Evolutionary conservation across 2,329 filamentous ascomycete species (phyloP), one percentile per base, ranked within the genome.

Genomic region (Aspergillus nomiae): DNA sequence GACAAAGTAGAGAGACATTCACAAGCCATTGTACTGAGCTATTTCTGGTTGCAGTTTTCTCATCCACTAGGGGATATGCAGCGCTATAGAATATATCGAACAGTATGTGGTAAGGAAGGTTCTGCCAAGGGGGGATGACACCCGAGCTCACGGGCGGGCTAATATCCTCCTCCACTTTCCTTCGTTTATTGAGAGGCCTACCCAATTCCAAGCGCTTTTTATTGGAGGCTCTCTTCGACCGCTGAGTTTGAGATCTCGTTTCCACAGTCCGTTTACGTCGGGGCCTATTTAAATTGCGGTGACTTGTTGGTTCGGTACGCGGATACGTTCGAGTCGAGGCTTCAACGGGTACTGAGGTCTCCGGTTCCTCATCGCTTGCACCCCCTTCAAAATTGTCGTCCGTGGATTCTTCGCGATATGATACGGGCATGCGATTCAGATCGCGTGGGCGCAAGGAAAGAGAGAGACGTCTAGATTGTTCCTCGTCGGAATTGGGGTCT

Each of bases 61-160:
- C 70, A 69, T 83, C 69, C 19, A 84, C 81, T 19, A 90, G 78
- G 4, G 87, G 86, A 56, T 83, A 67, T 3, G 89, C 87, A 12
- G 91, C 89, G 74, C 87, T 88, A 54, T 85, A 78, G 71, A 96
- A 92, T 45, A 95, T 87, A 60, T 88, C 84, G 28, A 87, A 79
- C 67, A 93, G 87, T 19, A 92, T 83, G 53, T 88, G 84, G 69
- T 92, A 91, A 1, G 90, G 88, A 26, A 92, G 82, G 26, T 81
- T 83, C 62, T 83, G 80, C 86, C 86, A 91, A 45, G 83, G 77
- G 16, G 85, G 85, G 55, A 86, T 83, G 5, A 77, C 69, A 8
- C 79, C 70, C 62, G 74, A 71, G 10, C 64, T 65, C 26, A 71
- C 30, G 12, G 68, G 56, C 1, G 62, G 51, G 32, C 60, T 56